A percentile compares a stretch with the other conserved stretches of the same genome.
phyloP scores from a whole-genome alignment of 306 rosid species.

The Morella rubra region DNA sequence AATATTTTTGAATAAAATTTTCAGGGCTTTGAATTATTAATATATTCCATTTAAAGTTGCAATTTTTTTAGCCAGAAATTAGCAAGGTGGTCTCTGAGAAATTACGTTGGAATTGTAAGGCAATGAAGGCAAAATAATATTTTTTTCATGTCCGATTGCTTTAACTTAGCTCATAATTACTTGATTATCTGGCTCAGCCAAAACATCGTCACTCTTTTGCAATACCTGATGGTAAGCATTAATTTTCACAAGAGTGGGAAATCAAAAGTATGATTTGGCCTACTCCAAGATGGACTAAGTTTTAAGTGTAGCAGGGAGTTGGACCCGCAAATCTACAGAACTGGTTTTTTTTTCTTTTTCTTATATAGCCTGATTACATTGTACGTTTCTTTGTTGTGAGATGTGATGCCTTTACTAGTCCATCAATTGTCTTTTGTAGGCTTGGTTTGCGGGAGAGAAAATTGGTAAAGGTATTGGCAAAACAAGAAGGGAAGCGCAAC shows the following conservation, averaged over 20 bases:
- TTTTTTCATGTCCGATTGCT: background rate
- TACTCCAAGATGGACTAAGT: background rate
- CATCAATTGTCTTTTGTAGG: slow-evolving; percentile 45
- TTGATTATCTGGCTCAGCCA: background rate
- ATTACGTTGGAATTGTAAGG: background rate
- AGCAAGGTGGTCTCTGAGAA: background rate
- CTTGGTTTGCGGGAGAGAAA: slow-evolving; percentile 88
- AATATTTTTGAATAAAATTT: background rate
- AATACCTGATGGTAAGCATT: background rate
- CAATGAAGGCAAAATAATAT: background rate
- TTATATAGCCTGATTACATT: slow-evolving; percentile 20
- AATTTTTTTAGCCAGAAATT: background rate
- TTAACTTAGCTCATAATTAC: background rate
- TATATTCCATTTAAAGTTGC: background rate
- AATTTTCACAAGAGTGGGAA: background rate
- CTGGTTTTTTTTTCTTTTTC: slow-evolving; percentile 2
- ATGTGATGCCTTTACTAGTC: slow-evolving; percentile 24
- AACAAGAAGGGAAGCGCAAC: slow-evolving; percentile 90
- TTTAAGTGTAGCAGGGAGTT: background rate
- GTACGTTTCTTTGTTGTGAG: slow-evolving; percentile 10
- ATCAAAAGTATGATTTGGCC: background rate
- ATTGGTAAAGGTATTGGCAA: slow-evolving; percentile 81
- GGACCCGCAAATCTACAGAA: background rate
- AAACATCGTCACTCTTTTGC: background rate
- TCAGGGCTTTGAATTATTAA: background rate